These are phyloP conservation scores for Panellus pusillus DNA, from an alignment of 768 basidiomycete genomes.

Conservation along the genomic window DNA sequence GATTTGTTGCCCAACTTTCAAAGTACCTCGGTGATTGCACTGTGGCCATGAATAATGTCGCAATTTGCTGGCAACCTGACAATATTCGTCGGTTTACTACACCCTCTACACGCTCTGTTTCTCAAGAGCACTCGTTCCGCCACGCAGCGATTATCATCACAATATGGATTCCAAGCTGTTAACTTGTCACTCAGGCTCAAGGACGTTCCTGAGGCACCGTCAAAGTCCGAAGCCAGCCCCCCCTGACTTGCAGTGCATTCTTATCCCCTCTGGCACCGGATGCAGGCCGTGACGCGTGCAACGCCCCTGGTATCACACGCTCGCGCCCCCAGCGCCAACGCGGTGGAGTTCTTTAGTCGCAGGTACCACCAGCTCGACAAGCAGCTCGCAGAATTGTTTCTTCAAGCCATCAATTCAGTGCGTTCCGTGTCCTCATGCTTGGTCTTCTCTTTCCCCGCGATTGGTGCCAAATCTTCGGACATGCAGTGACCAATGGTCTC, in stretches of 20 bases:
- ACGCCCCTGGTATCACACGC: constrained; percentile 3
- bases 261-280: neutral
- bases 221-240: neutral
- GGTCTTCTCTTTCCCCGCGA: neutral
- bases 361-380: constrained; percentile 10
- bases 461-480: neutral
- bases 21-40: too few relatives aligned
- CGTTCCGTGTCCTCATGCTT: neutral
- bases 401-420: constrained; percentile 12
- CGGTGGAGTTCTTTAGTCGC: neutral
- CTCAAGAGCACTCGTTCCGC: too few relatives aligned
- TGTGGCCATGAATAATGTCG: too few relatives aligned
- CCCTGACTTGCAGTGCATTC: neutral
- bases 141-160: too few relatives aligned
- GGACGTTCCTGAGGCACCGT: neutral
- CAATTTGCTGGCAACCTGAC: too few relatives aligned
- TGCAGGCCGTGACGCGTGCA: constrained; percentile 6
- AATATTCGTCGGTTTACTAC: too few relatives aligned
- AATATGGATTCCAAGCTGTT: too few relatives aligned
- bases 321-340: neutral
- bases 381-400: constrained; percentile 10
- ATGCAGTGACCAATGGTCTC: constrained; percentile 15
- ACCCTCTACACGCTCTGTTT: too few relatives aligned
- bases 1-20: too few relatives aligned
- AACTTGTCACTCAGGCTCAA: too few relatives aligned